Evolutionary conservation across 1,284 basidiomycete genomes (phyloP), one percentile per base, ranked within the genome.

Genomic region (Boletus hoseneyae): DNA sequence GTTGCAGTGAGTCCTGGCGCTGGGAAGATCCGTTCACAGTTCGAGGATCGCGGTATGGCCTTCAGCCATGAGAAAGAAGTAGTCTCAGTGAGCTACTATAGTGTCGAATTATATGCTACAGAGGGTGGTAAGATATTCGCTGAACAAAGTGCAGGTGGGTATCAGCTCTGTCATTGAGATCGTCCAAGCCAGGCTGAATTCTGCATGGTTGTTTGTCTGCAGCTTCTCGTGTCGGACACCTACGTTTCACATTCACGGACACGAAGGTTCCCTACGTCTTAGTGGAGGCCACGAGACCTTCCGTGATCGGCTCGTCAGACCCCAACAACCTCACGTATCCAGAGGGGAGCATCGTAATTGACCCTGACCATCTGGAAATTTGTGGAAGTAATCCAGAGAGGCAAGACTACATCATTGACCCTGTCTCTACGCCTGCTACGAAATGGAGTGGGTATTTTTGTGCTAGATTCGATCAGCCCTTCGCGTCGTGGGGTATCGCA

Each of bases 81-180:
- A 9, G 73, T 82, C 5, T 82, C 77, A 7, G 77, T 80, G 7
- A 83, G 79, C 47, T 89, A 89, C 60, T 91, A 93, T 60, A 73
- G 70, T 2, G 84, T 87, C 16, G 65, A 79, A 9, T 63, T 91
- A 55, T 73, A 79, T 8, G 78, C 79, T 19, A 70, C 68, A 0
- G 70, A 73, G 18, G 75, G 76, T 0, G 79, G 79, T 0, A 68
- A 54, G 1, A 76, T 90, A 18, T 58, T 75, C 4, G 80, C 79
- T 0, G 85, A 90, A 61, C 82, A 89, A 63, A 80, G 77, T 48
- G 84, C 88, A 2, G 85, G 88, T 88, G 57, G 45, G 83, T 73
- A n/a, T 13, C 21, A 7, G 2, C 13, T n/a, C n/a, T 38, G 4
- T 35, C 12, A 15, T 32, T 25, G 36, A 12, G 30, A 36, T 6